Evolutionary conservation across 2,329 filamentous ascomycete species (phyloP).

Genomic region (Sordariomycetes sp.): DNA sequence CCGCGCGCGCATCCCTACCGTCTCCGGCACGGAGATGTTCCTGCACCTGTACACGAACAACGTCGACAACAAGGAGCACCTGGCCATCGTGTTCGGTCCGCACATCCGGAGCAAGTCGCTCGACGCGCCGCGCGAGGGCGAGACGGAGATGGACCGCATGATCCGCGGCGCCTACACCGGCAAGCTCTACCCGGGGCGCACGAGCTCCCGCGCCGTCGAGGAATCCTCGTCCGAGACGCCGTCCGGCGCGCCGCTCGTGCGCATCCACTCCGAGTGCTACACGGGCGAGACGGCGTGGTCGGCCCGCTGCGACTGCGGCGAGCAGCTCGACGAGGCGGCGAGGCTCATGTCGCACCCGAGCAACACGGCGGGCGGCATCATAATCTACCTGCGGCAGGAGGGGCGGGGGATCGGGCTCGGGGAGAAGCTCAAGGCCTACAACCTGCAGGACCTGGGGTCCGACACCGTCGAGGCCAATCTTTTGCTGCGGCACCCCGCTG

Average conservation of each 20-base stretch:
- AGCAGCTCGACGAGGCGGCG: slow-evolving; percentile 93
- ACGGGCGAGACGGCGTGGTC: slow-evolving; percentile 98
- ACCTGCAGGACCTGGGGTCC: slow-evolving; percentile 90
- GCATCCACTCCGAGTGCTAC: slow-evolving; percentile 97
- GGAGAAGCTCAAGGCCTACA: slow-evolving; percentile 96
- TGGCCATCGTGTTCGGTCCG: slow-evolving; percentile 92
- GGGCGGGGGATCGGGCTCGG: slow-evolving; percentile 88
- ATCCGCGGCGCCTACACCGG: slow-evolving; percentile 88
- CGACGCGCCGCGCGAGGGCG: slow-evolving; percentile 58
- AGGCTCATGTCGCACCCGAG: slow-evolving; percentile 71
- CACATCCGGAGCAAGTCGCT: slow-evolving; percentile 64
- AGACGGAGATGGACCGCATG: slow-evolving; percentile 84
- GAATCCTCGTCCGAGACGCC: slow-evolving; percentile 4
- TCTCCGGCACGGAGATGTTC: slow-evolving; percentile 89
- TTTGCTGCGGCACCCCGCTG: slow-evolving; percentile 79
- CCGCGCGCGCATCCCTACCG: slow-evolving; percentile 87
- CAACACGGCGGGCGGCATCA: slow-evolving; percentile 62
- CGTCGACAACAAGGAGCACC: slow-evolving; percentile 86
- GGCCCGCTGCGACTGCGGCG: slow-evolving; percentile 91
- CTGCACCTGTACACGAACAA: slow-evolving; percentile 89
- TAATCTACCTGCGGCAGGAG: slow-evolving; percentile 92
- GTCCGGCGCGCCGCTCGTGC: slow-evolving; percentile 51
- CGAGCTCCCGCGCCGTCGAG: slow-evolving; percentile 25
- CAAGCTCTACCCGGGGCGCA: slow-evolving; percentile 72
- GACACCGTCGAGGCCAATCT: slow-evolving; percentile 97